Base-by-base conservation (phyloP, 495 filamentous ascomycete species). In the Hypoxylon fragiforme region DNA sequence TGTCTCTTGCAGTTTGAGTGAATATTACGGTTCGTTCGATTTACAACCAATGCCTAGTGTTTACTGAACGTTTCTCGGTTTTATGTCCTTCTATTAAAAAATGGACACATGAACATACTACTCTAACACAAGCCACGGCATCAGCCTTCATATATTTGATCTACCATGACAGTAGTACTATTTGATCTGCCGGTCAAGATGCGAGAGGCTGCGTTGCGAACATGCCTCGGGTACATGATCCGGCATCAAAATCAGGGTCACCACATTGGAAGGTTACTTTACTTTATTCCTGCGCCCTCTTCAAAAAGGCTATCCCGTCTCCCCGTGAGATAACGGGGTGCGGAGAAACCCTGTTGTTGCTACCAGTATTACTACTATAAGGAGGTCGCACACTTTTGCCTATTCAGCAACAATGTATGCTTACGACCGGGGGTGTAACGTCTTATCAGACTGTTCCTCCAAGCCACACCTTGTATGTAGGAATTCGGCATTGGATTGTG, bases 171-270 rank as follows among this genome's bases (percentile, higher is more conserved):
- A 24, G 18, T 13, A 34, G 16, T 44, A 16, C 22, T 28, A 14
- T 34, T 45, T n/a, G 24, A 60, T 54, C 49, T 60, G 57, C 57
- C 57, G 56, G 37, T 32, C 15, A 26, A 52, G 44, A 38, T 45
- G n/a, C 22, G 14, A 24, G 30, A 26, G 30, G 20, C 20, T 9
- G 32, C 43, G 45, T 53, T 37, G 26, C 44, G 24, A 13, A 5
- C 34, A 34, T 52, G 48, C 42, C 51, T 37, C 8, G 6, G 24
- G 31, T 26, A 45, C 54, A 37, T 22, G 5, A 50, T 30, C 24
- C 50, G 40, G 44, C 35, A 54, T 45, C 44, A 7, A 45, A 6
- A 34, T 18, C 44, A 44, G 5, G 20, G 20, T 3, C 18, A 42
- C 34, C 9, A 7, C 35, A 45, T 49, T 49, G 44, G 26, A 48